Conservation (phyloP, 768 basidiomycete genomes). For the Podaxis sp. region DNA sequence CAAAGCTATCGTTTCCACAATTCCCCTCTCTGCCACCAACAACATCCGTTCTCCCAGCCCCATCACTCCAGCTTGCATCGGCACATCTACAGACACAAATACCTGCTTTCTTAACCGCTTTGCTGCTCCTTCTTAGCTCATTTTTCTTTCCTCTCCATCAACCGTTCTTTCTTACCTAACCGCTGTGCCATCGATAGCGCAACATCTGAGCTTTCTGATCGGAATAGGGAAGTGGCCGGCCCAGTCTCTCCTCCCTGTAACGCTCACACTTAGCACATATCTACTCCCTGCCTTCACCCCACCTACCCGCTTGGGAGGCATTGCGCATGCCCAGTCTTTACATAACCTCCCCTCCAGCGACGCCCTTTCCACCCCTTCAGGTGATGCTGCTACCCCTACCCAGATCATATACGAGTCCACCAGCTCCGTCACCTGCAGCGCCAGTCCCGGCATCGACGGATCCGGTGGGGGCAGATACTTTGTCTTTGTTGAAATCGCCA, state of each 20-base stretch:
- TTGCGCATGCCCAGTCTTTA: conserved; percentile 81
- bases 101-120: conserved; percentile 64
- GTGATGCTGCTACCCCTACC: conserved; percentile 61
- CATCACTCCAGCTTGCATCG: conserved; percentile 22
- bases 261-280: conserved; percentile 6
- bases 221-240: conserved; percentile 64
- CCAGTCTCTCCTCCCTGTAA: conserved; percentile 32
- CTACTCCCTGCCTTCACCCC: conserved; percentile 21
- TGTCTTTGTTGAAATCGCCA: conserved; percentile 41
- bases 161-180: conserved; percentile 53
- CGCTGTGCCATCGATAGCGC: conserved; percentile 77
- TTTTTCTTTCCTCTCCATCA: conserved; percentile 17
- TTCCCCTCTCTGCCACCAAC: conserved; percentile 59
- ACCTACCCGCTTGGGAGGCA: conserved; percentile 51
- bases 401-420: conserved; percentile 82
- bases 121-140: conserved; percentile 38
- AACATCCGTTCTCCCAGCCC: conserved; percentile 47
- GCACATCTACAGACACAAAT: conserved; percentile 67
- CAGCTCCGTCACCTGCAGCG: conserved; percentile 63
- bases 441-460: conserved; percentile 53
- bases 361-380: conserved; percentile 47
- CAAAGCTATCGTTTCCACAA: conserved; percentile 42
- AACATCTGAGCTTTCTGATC: conserved; percentile 57
- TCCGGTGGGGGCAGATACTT: conserved; percentile 50
- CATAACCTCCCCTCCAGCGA: conserved; percentile 54